phyloP scores from a whole-genome alignment of 352 stramenopile genomes.

The Phytophthora boehmeriae region DNA sequence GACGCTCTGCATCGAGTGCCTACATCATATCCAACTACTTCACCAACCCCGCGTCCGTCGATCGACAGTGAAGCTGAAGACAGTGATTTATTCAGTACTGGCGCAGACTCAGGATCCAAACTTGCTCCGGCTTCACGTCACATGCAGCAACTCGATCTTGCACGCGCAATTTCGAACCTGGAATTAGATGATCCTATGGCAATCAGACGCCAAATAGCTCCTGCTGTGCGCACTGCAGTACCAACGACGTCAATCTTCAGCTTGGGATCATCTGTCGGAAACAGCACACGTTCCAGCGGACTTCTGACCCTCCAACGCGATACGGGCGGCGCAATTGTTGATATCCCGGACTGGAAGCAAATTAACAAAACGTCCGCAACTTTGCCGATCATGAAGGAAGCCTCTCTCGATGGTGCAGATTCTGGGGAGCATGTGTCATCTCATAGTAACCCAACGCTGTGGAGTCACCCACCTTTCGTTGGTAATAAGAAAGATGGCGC shows the following conservation, averaged over 20 bases:
- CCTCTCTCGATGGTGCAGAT: conserved; percentile 29
- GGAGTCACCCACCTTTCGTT: conserved; percentile 69
- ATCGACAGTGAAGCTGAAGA: conserved; percentile 37
- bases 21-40: conserved; percentile 34
- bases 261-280: conserved; percentile 51
- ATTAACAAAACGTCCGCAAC: conserved; percentile 63
- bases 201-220: conserved; percentile 60
- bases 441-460: conserved; percentile 66
- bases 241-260: conserved; percentile 79
- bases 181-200: conserved; percentile 81
- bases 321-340: conserved; percentile 48
- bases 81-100: conserved; percentile 18
- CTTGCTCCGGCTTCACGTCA: conserved; percentile 70
- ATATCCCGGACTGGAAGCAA: conserved; percentile 64
- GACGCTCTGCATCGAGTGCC: conserved; percentile 21
- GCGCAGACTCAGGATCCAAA: conserved; percentile 16
- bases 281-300: conserved; percentile 50
- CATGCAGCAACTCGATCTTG: conserved; percentile 81
- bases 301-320: conserved; percentile 59
- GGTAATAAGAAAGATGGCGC: conserved; percentile 38
- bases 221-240: conserved; percentile 46
- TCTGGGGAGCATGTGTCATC: conserved; percentile 43
- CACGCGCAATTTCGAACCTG: conserved; percentile 76
- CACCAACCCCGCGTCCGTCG: conserved; percentile 38
- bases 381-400: conserved; percentile 57